Evolutionary conservation across 2,329 filamentous ascomycete species (phyloP).

Genomic region (Escovopsis weberi): DNA sequence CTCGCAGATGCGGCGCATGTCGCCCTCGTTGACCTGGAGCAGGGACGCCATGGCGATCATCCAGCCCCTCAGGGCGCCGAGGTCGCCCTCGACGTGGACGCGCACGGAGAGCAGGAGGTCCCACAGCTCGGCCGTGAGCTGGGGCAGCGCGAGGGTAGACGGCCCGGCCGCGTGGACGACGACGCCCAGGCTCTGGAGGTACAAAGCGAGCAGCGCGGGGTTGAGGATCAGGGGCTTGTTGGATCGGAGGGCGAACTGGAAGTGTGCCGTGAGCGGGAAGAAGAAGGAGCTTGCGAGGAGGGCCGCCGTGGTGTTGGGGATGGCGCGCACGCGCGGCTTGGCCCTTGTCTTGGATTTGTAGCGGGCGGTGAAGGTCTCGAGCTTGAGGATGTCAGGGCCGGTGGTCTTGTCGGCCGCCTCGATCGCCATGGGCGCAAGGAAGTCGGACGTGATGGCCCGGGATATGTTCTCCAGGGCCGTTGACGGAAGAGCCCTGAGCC

Average conservation of each 20-base stretch:
- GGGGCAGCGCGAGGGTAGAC: constrained; percentile 57
- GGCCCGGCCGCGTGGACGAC: constrained; percentile 74
- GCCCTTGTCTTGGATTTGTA: constrained; percentile 20
- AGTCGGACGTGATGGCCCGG: constrained; percentile 49
- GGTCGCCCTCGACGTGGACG: constrained; percentile 43
- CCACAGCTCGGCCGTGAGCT: constrained; percentile 76
- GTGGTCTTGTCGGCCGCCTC: constrained; percentile 65
- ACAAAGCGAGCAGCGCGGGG: constrained; percentile 61
- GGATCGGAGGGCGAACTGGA: constrained; percentile 47
- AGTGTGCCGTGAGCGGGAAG: constrained; percentile 69
- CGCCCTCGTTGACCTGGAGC: constrained; percentile 65
- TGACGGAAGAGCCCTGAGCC: constrained; percentile 35
- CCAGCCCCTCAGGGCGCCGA: constrained; percentile 55
- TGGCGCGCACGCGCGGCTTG: constrained; percentile 35
- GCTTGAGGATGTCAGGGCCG: constrained; percentile 73
- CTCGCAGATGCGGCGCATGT: constrained; percentile 57
- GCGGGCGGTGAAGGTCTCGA: constrained; percentile 68
- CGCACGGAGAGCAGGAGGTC: constrained; percentile 61
- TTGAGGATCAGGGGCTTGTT: constrained; percentile 51
- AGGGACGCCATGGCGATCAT: constrained; percentile 68
- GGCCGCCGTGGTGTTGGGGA: constrained; percentile 64
- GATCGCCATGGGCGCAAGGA: constrained; percentile 71
- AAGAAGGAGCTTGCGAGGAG: constrained; percentile 69
- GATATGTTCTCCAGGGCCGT: constrained; percentile 56
- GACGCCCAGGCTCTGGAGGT: constrained; percentile 74